Conservation (phyloP, 306 rosid genomes). For the Glycyrrhiza uralensis region DNA sequence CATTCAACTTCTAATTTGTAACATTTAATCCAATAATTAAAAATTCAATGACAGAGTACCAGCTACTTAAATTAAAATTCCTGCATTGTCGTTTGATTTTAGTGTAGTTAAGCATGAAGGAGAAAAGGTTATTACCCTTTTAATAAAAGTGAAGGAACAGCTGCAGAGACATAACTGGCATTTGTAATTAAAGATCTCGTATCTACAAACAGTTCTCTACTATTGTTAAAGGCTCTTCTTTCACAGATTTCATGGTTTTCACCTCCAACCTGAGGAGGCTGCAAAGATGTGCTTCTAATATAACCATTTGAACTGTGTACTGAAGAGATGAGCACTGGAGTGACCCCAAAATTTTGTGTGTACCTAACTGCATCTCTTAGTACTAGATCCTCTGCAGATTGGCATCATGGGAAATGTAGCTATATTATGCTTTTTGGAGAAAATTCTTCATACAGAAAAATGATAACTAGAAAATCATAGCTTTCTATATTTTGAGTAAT, state of each 20-base stretch:
- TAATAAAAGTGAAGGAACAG: conserved; percentile 15
- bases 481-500: not conserved
- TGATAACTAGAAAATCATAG: not conserved
- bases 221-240: conserved; percentile 25
- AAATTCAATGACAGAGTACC: not conserved
- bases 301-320: conserved; percentile 27
- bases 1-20: not conserved
- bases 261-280: conserved; percentile 19
- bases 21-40: not conserved
- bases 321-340: conserved; percentile 25
- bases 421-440: conserved; percentile 5
- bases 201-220: conserved; percentile 19
- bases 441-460: conserved; percentile 2
- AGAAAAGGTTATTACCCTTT: conserved; percentile 22
- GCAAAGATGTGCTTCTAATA: conserved; percentile 24
- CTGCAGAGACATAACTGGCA: conserved; percentile 14
- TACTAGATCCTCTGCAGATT: conserved; percentile 68
- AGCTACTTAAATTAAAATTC: not conserved
- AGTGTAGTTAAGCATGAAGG: not conserved
- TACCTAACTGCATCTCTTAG: conserved; percentile 44
- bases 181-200: not conserved
- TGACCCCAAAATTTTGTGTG: conserved; percentile 21
- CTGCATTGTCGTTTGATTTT: not conserved
- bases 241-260: conserved; percentile 32
- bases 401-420: conserved; percentile 24